Base-by-base conservation (phyloP, 257 asterid species). In the Nicotiana sylvestris region DNA sequence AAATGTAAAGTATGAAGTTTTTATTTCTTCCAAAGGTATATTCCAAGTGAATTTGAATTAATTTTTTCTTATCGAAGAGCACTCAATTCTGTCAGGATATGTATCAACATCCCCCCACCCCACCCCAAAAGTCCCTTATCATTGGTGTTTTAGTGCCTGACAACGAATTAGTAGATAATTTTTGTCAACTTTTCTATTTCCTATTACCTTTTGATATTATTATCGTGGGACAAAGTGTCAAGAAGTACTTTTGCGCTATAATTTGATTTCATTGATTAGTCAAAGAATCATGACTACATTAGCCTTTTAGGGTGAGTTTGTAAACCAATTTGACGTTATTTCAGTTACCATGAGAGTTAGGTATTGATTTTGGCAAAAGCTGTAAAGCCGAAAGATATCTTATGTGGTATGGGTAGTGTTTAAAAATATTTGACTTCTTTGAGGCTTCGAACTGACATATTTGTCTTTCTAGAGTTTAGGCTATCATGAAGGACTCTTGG, bases 151-250 rank as follows among this genome's bases (percentile, higher is more conserved):
- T 21, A 21, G 30, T 21, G 21, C 60, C 58, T 4, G 7, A 43
- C 78, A n/a, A 39, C 78, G 12, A 43, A 43, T 33, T 70, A 70
- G 21, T 3, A 5, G 78, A 70, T 43, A 70, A 21, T 43, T 21
- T 9, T 70, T n/a, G 35, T 70, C 58, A 43, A 21, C 35, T 6
- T 46, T 10, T 39, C 46, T 43, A 16, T 43, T 21, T 0, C 57
- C 78, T 70, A 70, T 70, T 39, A 39, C 78, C 46, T n/a, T 10
- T n/a, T 30, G 78, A 70, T 68, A 43, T 39, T 70, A 70, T 39
- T 70, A 57, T 56, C 25, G 7, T 17, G 30, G 35, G 6, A 16
- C 8, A 1, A 70, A 70, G 58, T 1, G 57, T 43, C 58, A 70
- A 39, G 30, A 70, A 39, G 58, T 70, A 70, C 35, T n/a, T 43